Base-by-base conservation (phyloP, 169 alveolate species). In the Eimeria brunetti region DNA sequence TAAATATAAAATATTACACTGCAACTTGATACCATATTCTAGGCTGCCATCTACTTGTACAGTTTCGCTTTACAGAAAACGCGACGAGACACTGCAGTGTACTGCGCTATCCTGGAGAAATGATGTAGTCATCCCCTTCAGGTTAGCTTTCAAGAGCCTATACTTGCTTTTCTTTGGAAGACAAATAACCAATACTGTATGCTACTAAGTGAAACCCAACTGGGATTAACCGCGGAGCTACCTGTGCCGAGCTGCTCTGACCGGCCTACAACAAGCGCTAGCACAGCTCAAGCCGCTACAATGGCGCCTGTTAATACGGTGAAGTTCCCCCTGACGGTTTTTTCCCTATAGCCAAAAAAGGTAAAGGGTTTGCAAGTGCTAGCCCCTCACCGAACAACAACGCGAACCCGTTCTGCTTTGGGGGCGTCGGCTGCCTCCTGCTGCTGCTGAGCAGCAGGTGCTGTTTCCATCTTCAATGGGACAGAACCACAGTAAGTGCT, bases 381-480 rank as follows among this genome's bases (percentile, higher is more conserved):
- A 12, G 83, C 56, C 83, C 83, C 88, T 49, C 64, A 89, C 95
- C 95, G 88, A 3, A 89, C 56, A 27, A 56, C 76, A 18, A 89
- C 95, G 30, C 95, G 88, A 51, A 89, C 95, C 30, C 95, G 71
- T 46, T 89, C 95, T 2, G 80, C 53, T 56, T 51, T 71, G 41
- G 92, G 92, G 46, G 83, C 64, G 49, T 86, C 81, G 6, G 92
- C 83, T 20, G 81, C 71, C 81, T 86, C 92, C 58, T 38, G 92
- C 81, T 58, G 92, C 78, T 36, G 62, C 9, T 67, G 69, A 33
- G 60, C 64, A 33, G 60, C 78, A 18, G 81, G 56, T 2, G 92
- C 81, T 16, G 89, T 44, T 22, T 86, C 92, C 92, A 86, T 86
- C 20, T 86, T 56, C 12, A 30, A 27, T n/a, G 16, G 30, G 5